Conservation (phyloP, 495 filamentous ascomycete genomes). For the Chaetomium tenue region DNA sequence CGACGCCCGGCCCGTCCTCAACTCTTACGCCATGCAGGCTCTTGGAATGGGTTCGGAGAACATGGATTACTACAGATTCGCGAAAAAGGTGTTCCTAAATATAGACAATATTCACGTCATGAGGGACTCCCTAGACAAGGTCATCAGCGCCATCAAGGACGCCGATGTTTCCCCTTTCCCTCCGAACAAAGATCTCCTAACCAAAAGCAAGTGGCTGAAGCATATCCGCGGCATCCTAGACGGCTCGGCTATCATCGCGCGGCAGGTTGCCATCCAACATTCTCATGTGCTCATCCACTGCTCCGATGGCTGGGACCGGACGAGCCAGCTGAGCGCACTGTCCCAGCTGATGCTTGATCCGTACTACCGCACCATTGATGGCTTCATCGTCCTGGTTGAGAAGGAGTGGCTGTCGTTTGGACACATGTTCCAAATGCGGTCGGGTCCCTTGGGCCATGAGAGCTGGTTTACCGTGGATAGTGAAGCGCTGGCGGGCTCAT, state of each 20-base stretch:
- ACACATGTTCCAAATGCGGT: conserved; percentile 92
- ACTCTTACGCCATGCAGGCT: conserved; percentile 94
- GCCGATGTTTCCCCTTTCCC: conserved; percentile 82
- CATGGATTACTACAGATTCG: conserved; percentile 94
- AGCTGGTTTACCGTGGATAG: conserved; percentile 94
- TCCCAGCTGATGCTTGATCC: conserved; percentile 93
- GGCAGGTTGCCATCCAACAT: conserved; percentile 86
- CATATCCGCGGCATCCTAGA: conserved; percentile 85
- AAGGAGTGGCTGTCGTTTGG: conserved; percentile 99
- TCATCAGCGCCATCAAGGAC: conserved; percentile 88
- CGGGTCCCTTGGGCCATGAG: conserved; percentile 80
- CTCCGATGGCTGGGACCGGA: conserved; percentile 98
- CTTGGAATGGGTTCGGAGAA: conserved; percentile 94
- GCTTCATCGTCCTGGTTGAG: conserved; percentile 91
- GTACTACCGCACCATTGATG: conserved; percentile 91
- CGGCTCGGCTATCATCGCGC: conserved; percentile 77
- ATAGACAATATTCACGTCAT: conserved; percentile 99
- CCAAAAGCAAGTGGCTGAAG: conserved; percentile 86
- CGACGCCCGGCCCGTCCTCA: conserved; percentile 92
- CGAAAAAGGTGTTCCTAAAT: conserved; percentile 89
- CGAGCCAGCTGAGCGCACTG: conserved; percentile 90
- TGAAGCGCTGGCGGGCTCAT: conserved; percentile 54
- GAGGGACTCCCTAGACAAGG: conserved; percentile 84
- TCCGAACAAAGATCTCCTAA: conserved; percentile 77
- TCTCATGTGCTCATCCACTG: conserved; percentile 96